Conservation (phyloP, 129 eudicot genomes). For the Flaveria sonorensis region DNA sequence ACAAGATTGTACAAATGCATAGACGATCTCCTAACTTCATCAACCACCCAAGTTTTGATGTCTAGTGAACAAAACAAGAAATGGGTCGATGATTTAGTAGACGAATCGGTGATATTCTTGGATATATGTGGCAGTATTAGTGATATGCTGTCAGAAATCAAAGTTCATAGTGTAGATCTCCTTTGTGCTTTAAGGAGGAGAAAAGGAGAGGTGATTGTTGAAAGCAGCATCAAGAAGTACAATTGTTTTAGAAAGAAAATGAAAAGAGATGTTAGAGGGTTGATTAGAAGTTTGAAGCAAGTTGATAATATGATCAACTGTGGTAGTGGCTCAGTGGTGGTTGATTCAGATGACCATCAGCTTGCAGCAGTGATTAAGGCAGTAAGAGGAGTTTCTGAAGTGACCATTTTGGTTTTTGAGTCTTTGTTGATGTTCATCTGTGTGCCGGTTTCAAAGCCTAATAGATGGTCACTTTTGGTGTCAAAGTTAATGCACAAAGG, state of each 20-base stretch:
- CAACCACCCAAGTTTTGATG: constrained; percentile 41
- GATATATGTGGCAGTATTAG: constrained; percentile 40
- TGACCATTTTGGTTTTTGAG: constrained; percentile 38
- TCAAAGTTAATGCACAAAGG: constrained; percentile 36
- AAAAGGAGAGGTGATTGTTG: too few species aligned
- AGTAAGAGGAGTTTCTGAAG: constrained; percentile 39
- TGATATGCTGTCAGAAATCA: constrained; percentile 40
- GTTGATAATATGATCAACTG: constrained; percentile 32
- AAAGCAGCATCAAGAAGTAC: constrained; percentile 41
- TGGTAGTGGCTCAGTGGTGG: constrained; percentile 7
- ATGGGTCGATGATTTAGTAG: constrained; percentile 43
- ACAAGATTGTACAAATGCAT: constrained; percentile 48
- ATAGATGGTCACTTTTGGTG: constrained; percentile 35
- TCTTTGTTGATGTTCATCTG: constrained; percentile 33
- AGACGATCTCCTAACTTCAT: constrained; percentile 40
- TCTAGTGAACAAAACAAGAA: constrained; percentile 28
- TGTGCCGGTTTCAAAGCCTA: constrained; percentile 30
- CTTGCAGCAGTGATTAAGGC: constrained; percentile 33
- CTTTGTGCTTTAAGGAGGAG: constrained; percentile 48
- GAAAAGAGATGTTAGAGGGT: constrained; percentile 36
- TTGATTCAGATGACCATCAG: constrained; percentile 22
- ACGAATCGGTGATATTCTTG: constrained; percentile 37
- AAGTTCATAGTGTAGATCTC: constrained; percentile 46
- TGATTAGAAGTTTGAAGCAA: constrained; percentile 43
- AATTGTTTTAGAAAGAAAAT: constrained; percentile 47